These are phyloP conservation scores for Nicotiana paniculata DNA, from an alignment of 257 asterid genomes.

Conservation along the genomic window DNA sequence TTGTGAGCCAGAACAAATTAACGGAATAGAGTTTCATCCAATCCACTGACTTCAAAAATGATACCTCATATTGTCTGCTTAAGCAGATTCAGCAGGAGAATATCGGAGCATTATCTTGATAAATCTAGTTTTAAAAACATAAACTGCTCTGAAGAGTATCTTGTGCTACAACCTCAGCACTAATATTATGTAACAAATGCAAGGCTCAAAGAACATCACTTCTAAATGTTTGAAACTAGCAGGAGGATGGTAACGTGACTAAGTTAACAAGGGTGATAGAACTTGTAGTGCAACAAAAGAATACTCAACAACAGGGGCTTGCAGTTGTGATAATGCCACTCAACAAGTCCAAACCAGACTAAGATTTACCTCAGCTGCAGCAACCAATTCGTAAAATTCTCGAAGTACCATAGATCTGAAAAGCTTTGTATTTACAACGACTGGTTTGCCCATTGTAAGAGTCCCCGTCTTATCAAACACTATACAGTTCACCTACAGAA, in stretches of 20 bases:
- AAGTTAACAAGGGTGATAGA: neutral
- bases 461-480: slow-evolving; percentile 40
- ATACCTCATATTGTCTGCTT: neutral
- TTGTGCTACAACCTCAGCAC: neutral
- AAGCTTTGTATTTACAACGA: slow-evolving; percentile 12
- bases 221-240: neutral
- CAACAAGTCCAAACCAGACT: neutral
- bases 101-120: neutral
- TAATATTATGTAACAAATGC: neutral
- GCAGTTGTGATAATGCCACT: neutral
- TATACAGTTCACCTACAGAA: slow-evolving; percentile 22
- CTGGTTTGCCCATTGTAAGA: slow-evolving; percentile 27
- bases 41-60: neutral
- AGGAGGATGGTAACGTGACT: neutral
- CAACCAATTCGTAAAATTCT: slow-evolving; percentile 8
- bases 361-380: slow-evolving; percentile 11
- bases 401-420: slow-evolving; percentile 11
- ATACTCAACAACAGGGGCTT: neutral
- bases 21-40: neutral
- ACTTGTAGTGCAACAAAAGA: neutral
- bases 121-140: neutral
- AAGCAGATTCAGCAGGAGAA: neutral
- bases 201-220: neutral
- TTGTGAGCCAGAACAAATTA: too few relatives aligned
- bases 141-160: neutral